Evolutionary conservation across 371 early-diverging fungal genomes (phyloP), one percentile per base, ranked within the genome.

Genomic region (Mucor piriformis): DNA sequence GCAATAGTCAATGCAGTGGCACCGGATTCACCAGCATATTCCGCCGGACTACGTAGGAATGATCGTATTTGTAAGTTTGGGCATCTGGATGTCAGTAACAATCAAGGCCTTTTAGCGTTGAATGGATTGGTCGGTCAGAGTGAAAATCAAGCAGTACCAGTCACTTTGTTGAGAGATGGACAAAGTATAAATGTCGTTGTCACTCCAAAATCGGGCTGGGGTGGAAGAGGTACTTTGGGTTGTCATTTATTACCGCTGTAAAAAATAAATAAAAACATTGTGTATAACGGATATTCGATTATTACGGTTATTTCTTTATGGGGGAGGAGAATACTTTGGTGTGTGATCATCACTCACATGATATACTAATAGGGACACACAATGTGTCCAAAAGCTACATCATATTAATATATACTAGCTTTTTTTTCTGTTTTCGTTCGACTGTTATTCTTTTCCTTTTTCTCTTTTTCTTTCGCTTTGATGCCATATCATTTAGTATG

Each of bases 1-100:
- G 94, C 94, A 2, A 68, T 81, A 3, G 86, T 95, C n/a, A 88
- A 89, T 63, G 84, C 82, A 0, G 92, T 95, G 4, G 89, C 91
- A 21, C 89, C 88, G 0, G 88, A 88, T 54, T 92, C 93, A 3
- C 95, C 96, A 6, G 93, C 94, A 0, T 61, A 64, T 15, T 74
- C 66, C 24, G 90, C 91, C 2, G 91, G 91, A 0, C 64, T 92
- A 24, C 60, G 70, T 16, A 72, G 82, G 44, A 81, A 77, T 23
- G 92, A 94, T 69, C 60, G 61, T 34, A 76, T 94, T n/a, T 24
- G 87, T n/a, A 55, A 60, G 20, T 88, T 91, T 69, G 91, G 89
- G 6, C 34, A 61, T 2, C 54, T 89, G 15, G 68, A 83, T 58
- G 56, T 64, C n/a, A 66, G 51, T 16, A 84, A 85, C 32, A 69